phyloP scores from a whole-genome alignment of 306 rosid species.

The Lablab purpureus region DNA sequence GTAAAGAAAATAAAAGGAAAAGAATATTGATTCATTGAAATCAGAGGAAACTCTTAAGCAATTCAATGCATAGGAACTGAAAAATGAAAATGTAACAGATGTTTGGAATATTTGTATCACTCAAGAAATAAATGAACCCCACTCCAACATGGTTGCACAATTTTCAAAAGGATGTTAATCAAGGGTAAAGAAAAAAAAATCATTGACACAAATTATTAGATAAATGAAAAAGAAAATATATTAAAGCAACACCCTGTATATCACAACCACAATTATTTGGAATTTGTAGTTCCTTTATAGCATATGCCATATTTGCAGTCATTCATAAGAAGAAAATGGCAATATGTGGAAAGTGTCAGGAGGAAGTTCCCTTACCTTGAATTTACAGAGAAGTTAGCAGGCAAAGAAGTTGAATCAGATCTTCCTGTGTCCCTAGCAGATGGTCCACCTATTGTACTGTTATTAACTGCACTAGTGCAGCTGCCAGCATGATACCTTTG shows the following conservation, averaged over 20 bases:
- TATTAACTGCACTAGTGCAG: conserved; percentile 97
- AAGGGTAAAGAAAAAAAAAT: not conserved
- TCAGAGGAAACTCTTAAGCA: conserved; percentile 2
- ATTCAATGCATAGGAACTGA: not conserved
- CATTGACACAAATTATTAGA: conserved; percentile 6
- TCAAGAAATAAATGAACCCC: conserved; percentile 26
- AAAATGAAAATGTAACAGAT: not conserved
- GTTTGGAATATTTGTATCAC: conserved; percentile 17
- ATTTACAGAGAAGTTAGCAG: conserved; percentile 70
- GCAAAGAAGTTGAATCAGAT: conserved; percentile 80
- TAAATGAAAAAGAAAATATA: not conserved
- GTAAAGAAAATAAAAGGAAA: not conserved
- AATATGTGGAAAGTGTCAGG: conserved; percentile 32
- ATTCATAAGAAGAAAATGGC: not conserved
- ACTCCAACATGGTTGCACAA: not conserved
- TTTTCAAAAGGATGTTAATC: conserved; percentile 2
- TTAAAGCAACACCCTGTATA: conserved; percentile 4
- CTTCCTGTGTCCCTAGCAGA: conserved; percentile 85
- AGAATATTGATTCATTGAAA: not conserved
- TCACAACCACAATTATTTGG: conserved; percentile 3
- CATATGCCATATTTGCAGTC: not conserved
- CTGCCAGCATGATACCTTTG: conserved; percentile 83
- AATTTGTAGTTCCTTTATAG: conserved; percentile 1
- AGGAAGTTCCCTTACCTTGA: conserved; percentile 67
- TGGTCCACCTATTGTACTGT: conserved; percentile 75